Evolutionary conservation across 1,139 yeast species (phyloP).

Genomic region (Kodamaea ohmeri): DNA sequence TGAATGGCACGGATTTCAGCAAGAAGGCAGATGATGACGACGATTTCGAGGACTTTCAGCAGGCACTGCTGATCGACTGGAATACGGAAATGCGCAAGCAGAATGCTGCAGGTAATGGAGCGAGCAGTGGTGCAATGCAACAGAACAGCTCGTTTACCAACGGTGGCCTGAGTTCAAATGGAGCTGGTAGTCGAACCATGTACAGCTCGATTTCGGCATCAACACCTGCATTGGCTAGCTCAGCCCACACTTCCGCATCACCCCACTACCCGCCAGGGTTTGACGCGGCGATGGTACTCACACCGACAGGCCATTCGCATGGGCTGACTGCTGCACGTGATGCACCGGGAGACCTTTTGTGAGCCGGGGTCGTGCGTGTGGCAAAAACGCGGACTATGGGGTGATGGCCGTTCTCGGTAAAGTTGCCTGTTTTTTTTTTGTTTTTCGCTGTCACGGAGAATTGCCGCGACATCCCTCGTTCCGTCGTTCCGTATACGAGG

Average conservation of each 20-base stretch:
- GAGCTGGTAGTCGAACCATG: too few relatives aligned
- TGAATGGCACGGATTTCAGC: constrained; percentile 20
- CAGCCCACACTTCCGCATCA: not conserved
- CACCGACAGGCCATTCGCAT: constrained; percentile 5
- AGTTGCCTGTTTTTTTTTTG: not conserved
- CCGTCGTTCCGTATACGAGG: constrained; percentile 11
- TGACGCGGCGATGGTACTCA: constrained; percentile 17
- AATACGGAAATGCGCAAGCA: constrained; percentile 16
- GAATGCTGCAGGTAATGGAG: too few relatives aligned
- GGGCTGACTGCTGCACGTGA: constrained; percentile 4
- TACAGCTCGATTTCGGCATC: too few relatives aligned
- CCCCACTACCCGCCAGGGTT: constrained; percentile 33
- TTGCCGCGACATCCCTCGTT: not conserved
- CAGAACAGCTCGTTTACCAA: not conserved
- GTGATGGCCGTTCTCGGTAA: constrained; percentile 5
- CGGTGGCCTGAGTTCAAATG: not conserved
- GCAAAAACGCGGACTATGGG: not conserved
- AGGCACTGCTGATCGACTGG: constrained; percentile 26
- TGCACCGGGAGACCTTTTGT: not conserved
- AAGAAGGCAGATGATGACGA: constrained; percentile 22
- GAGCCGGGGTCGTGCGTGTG: constrained; percentile 1
- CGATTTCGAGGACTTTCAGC: constrained; percentile 34
- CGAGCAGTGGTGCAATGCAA: not conserved
- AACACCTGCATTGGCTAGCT: not conserved
- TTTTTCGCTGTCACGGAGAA: not conserved